These are phyloP conservation scores for Verticillium klebahnii DNA, from an alignment of 2,329 filamentous ascomycete species.

Conservation along the genomic window DNA sequence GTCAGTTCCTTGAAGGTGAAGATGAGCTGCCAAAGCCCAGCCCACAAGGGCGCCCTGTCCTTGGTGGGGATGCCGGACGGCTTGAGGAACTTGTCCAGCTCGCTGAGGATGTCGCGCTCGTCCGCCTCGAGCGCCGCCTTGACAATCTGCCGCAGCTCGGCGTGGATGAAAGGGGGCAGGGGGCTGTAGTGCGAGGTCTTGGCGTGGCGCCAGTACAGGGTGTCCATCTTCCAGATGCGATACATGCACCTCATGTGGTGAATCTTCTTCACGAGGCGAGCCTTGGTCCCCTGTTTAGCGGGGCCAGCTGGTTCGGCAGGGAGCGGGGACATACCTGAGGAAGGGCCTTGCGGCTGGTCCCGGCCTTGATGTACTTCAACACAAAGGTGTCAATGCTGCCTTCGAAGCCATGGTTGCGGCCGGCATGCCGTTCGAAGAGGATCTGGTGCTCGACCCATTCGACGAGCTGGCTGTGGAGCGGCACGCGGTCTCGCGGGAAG, in stretches of 20 bases:
- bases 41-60: slow-evolving; percentile 41
- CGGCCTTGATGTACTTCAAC: slow-evolving; percentile 2
- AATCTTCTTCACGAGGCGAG: slow-evolving; percentile 35
- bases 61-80: slow-evolving; percentile 13
- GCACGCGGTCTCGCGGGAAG: slow-evolving; percentile 1
- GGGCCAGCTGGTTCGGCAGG: background rate
- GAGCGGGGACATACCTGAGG: slow-evolving; percentile 1
- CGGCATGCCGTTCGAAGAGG: background rate
- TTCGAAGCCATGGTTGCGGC: slow-evolving; percentile 3
- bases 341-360: background rate
- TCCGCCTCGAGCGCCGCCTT: slow-evolving; percentile 28
- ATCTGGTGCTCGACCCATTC: slow-evolving; percentile 3
- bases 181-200: slow-evolving; percentile 3
- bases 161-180: slow-evolving; percentile 34
- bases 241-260: slow-evolving; percentile 46
- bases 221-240: slow-evolving; percentile 39
- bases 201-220: slow-evolving; percentile 33
- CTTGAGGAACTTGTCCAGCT: slow-evolving; percentile 31
- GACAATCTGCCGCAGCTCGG: slow-evolving; percentile 34
- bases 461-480: background rate
- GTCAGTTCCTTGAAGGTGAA: slow-evolving; percentile 42
- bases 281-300: background rate
- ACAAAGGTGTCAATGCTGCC: slow-evolving; percentile 5
- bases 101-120: slow-evolving; percentile 34
- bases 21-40: slow-evolving; percentile 44